A percentile compares a stretch with the other conserved stretches of the same genome.
These are phyloP conservation scores for Lecanicillium sp. DNA, from an alignment of 2,329 filamentous ascomycete species.

Conservation along the genomic window DNA sequence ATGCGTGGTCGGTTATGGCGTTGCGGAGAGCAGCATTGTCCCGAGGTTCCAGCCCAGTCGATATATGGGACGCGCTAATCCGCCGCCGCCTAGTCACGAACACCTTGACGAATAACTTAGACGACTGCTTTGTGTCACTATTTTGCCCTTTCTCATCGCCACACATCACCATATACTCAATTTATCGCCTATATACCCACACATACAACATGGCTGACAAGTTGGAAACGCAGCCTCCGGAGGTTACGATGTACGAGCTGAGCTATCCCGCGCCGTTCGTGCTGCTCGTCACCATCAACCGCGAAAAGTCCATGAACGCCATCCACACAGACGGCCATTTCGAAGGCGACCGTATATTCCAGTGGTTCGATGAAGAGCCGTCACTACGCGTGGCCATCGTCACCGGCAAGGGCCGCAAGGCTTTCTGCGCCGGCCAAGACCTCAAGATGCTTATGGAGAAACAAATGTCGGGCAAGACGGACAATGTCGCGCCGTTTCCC, in stretches of 20 bases:
- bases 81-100: background rate
- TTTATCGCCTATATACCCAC: background rate
- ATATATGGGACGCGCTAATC: background rate
- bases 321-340: slow-evolving; percentile 37
- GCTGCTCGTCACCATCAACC: slow-evolving; percentile 47
- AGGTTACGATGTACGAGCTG: slow-evolving; percentile 23
- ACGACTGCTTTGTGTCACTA: too few relatives aligned
- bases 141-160: too few relatives aligned
- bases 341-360: slow-evolving; percentile 43
- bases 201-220: slow-evolving; percentile 13
- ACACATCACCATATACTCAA: background rate
- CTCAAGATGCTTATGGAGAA: slow-evolving; percentile 44
- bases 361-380: slow-evolving; percentile 48
- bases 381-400: slow-evolving; percentile 41
- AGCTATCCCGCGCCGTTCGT: slow-evolving; percentile 40
- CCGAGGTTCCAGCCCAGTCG: slow-evolving; percentile 7
- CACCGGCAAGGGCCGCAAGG: slow-evolving; percentile 45
- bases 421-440: slow-evolving; percentile 51
- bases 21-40: background rate
- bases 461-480: slow-evolving; percentile 12
- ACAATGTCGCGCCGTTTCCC: slow-evolving; percentile 23
- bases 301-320: slow-evolving; percentile 42
- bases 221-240: slow-evolving; percentile 16
- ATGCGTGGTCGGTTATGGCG: slow-evolving; percentile 3
- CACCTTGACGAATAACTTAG: too few relatives aligned